Evolutionary conservation across 108 stramenopile genomes (phyloP).

Genomic region (Parmales sp.): DNA sequence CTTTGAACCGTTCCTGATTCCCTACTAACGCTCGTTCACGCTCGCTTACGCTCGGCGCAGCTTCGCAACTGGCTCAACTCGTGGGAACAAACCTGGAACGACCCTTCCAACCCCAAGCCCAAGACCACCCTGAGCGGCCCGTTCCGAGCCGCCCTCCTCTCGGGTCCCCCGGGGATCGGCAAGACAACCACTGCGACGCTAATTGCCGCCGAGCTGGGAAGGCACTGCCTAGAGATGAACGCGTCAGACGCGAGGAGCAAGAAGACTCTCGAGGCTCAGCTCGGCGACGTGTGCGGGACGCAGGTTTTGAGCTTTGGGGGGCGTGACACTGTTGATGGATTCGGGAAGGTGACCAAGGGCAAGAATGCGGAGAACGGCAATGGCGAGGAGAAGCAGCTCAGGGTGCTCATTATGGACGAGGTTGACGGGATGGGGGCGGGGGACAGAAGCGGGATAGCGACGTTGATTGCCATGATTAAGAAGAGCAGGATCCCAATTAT

Average conservation of each 20-base stretch:
- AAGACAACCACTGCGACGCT: constrained; percentile 84
- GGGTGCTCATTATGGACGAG: constrained; percentile 96
- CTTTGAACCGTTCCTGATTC: too few relatives aligned
- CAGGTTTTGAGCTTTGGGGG: background rate
- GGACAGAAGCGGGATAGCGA: constrained; percentile 83
- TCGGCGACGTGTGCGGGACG: constrained; percentile 72
- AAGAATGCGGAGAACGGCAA: background rate
- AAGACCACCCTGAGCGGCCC: constrained; percentile 37
- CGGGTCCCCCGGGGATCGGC: constrained; percentile 94
- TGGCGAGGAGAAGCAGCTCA: constrained; percentile 30
- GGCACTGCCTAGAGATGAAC: constrained; percentile 89
- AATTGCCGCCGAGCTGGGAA: constrained; percentile 64
- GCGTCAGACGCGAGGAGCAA: constrained; percentile 89
- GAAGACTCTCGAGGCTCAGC: constrained; percentile 45
- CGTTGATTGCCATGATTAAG: constrained; percentile 93
- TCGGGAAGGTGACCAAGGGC: background rate
- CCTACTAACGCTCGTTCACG: too few relatives aligned
- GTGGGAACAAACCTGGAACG: constrained; percentile 73
- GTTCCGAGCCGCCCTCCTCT: constrained; percentile 79
- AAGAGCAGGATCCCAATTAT: constrained; percentile 87
- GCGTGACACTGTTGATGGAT: background rate
- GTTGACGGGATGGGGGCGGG: constrained; percentile 97
- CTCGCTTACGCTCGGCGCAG: too few relatives aligned
- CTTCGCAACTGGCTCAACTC: constrained; percentile 43
- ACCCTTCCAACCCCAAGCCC: constrained; percentile 24